phyloP scores from a whole-genome alignment of 371 early-diverging fungal species.

The Actinomucor elegans region DNA sequence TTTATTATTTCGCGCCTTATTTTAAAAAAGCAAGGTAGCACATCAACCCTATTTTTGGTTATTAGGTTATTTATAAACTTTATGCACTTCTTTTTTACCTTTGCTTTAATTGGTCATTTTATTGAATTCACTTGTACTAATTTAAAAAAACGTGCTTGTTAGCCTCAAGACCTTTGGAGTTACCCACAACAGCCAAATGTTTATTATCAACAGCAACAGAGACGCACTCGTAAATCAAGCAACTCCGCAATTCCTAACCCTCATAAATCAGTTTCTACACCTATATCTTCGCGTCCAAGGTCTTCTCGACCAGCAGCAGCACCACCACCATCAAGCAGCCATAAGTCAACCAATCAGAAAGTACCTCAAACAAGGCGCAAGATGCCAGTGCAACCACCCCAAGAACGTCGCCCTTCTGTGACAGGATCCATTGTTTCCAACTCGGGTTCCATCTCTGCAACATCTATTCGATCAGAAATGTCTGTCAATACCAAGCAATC shows the following conservation, averaged over 20 bases:
- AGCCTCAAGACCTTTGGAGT: neutral
- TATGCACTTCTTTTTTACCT: constrained; percentile 19
- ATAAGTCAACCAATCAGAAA: no score
- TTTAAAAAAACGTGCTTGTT: constrained; percentile 12
- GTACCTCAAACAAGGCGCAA: no score
- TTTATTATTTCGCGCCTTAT: constrained; percentile 18
- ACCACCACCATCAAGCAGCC: no score
- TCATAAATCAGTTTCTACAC: no score
- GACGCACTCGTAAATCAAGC: no score
- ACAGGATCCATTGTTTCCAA: constrained; percentile 13
- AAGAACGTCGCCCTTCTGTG: constrained; percentile 20
- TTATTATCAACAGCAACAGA: constrained; percentile 16
- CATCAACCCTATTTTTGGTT: constrained; percentile 20
- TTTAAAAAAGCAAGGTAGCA: constrained; percentile 12
- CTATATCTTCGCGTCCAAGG: no score
- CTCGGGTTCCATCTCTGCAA: constrained; percentile 37
- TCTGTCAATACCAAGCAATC: constrained; percentile 39
- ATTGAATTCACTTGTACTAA: constrained; percentile 5
- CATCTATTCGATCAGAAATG: constrained; percentile 37
- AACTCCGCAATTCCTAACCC: no score
- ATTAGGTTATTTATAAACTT: constrained; percentile 27
- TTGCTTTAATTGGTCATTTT: constrained; percentile 4
- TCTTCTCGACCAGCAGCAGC: no score
- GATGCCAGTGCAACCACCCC: no score
- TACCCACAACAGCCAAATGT: neutral